Base-by-base conservation (phyloP, 345 rosid genomes). In the Salix suchowensis region DNA sequence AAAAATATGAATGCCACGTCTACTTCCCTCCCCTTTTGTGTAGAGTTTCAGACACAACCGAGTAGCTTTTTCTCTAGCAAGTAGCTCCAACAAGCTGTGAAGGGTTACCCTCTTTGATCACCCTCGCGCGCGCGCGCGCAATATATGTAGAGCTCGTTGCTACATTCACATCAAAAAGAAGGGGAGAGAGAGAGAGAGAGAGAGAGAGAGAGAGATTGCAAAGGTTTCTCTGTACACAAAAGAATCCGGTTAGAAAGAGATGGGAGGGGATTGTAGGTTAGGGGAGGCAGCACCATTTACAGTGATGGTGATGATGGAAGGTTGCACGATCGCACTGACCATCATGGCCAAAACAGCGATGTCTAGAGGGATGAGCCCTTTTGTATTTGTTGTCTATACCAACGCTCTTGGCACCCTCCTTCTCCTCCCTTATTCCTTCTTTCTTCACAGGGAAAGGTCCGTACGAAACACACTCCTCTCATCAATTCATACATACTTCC, bases 291-390 rank as follows among this genome's bases (percentile, higher is more conserved):
- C 66, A 76, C 90, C 92, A 42, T 90, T 86, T 74, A 40, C 78
- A 40, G 79, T 82, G 82, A 91, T 91, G 98, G 86, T 89, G 79
- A 72, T 83, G 72, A 84, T 88, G 89, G 93, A 93, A n/a, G 97
- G 90, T 28, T 84, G 90, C 82, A 88, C 97, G 21, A 86, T 90
- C 42, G 94, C 80, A 74, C 75, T 93, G 21, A 93, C 97, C 2
- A 90, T 91, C 28, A 19, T 91, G 88, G 90, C 92, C 0, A 91
- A 89, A 79, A 86, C 92, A 2, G 89, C 84, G 42, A 74, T 94
- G 71, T 79, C 88, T 8, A 79, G 84, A 69, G 97, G 98, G n/a
- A 74, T 88, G 87, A 94, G 92, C 70, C 97, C 94, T 73, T 94
- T 86, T 70, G 94, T 94, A 50, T 94, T 94, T 81, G 87, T 88